Evolutionary conservation across 2,329 filamentous ascomycete species (phyloP).

Genomic region (Alternaria incomplexa): DNA sequence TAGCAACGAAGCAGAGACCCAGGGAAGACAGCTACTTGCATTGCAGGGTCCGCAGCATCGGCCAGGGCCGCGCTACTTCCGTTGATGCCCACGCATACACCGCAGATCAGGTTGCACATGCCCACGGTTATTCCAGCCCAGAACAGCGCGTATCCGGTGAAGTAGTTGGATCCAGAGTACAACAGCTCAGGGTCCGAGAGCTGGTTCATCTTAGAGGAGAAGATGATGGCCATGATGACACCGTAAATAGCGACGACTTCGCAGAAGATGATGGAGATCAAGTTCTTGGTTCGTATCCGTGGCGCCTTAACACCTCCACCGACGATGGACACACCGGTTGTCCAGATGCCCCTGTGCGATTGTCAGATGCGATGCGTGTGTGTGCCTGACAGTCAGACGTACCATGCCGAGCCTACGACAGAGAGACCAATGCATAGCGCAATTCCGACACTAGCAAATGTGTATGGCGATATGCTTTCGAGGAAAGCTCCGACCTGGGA

Average conservation of each 20-base stretch:
- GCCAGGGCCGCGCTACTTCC: constrained; percentile 95
- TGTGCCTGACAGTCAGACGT: constrained; percentile 41
- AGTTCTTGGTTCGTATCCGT: constrained; percentile 97
- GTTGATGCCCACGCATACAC: constrained; percentile 96
- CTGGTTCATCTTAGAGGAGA: constrained; percentile 82
- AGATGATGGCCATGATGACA: constrained; percentile 99
- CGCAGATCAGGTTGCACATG: constrained; percentile 93
- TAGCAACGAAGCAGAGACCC: neutral
- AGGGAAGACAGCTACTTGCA: constrained; percentile 65
- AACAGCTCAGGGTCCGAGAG: constrained; percentile 70
- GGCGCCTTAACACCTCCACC: constrained; percentile 96
- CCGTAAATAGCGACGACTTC: constrained; percentile 99
- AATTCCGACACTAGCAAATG: constrained; percentile 91
- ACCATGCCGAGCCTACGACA: constrained; percentile 98
- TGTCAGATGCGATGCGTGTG: constrained; percentile 19
- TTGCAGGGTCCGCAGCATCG: constrained; percentile 87
- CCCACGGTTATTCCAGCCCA: constrained; percentile 96
- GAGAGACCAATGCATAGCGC: constrained; percentile 94
- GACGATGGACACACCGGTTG: constrained; percentile 95
- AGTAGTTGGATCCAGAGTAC: constrained; percentile 81
- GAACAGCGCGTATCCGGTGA: constrained; percentile 93
- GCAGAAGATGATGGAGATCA: constrained; percentile 99
- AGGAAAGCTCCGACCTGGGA: constrained; percentile 86
- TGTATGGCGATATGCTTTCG: constrained; percentile 90
- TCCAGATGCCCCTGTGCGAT: constrained; percentile 87